Evolutionary conservation across 108 stramenopile species (phyloP).

Genomic region (Fragilariopsis cylindrus): DNA sequence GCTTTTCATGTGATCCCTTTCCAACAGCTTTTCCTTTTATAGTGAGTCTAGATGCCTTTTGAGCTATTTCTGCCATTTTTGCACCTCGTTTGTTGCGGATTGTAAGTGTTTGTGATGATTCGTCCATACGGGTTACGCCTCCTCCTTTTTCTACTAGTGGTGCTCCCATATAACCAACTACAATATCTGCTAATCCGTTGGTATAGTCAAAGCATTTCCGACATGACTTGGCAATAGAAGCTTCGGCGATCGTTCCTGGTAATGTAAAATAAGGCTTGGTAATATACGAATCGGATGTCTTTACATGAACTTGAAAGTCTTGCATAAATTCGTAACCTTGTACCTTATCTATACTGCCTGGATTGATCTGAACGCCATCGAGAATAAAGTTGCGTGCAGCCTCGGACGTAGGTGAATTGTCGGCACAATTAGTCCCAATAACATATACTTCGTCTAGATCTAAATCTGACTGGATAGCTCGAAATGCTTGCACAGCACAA

Average conservation of each 20-base stretch:
- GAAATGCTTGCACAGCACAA: slow-evolving; percentile 82
- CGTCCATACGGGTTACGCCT: slow-evolving; percentile 10
- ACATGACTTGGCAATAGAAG: slow-evolving; percentile 78
- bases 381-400: slow-evolving; percentile 70
- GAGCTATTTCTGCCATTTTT: slow-evolving; percentile 63
- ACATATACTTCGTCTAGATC: slow-evolving; percentile 72
- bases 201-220: slow-evolving; percentile 85
- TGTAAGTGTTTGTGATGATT: slow-evolving; percentile 64
- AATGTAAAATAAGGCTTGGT: slow-evolving; percentile 78
- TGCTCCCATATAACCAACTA: slow-evolving; percentile 86
- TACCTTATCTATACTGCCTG: slow-evolving; percentile 7
- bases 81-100: slow-evolving; percentile 68
- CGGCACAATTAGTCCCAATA: slow-evolving; percentile 81
- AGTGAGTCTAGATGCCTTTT: slow-evolving; percentile 43
- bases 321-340: slow-evolving; percentile 86
- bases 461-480: slow-evolving; percentile 65
- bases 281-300: slow-evolving; percentile 59
- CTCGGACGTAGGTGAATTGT: slow-evolving; percentile 76
- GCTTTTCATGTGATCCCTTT: slow-evolving; percentile 56
- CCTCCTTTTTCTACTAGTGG: slow-evolving; percentile 1
- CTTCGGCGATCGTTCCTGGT: slow-evolving; percentile 72
- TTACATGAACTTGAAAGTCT: slow-evolving; percentile 82
- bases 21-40: slow-evolving; percentile 51
- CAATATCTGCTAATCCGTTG: slow-evolving; percentile 82
- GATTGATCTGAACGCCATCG: slow-evolving; percentile 41